phyloP scores from a whole-genome alignment of 2,329 filamentous ascomycete species.

The Ophiosphaerella korrae region DNA sequence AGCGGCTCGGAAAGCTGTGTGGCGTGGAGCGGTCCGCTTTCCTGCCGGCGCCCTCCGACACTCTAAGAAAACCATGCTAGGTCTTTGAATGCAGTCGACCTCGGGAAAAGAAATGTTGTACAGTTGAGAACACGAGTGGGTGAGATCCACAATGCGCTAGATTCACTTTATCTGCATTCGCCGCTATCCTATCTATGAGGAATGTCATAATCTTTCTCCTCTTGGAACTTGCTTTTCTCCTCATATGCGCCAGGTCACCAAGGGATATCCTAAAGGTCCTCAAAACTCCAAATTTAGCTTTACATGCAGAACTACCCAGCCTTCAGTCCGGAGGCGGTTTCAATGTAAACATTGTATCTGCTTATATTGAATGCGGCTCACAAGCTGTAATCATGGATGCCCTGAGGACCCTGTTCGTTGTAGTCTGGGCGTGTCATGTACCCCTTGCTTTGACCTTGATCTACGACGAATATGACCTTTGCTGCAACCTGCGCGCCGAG shows the following conservation, averaged over 20 bases:
- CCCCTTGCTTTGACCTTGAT: slow-evolving; percentile 69
- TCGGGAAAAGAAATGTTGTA: slow-evolving; percentile 11
- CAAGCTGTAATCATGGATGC: slow-evolving; percentile 62
- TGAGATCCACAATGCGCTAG: not conserved
- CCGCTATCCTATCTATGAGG: slow-evolving; percentile 12
- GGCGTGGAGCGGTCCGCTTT: slow-evolving; percentile 20
- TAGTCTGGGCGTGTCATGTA: slow-evolving; percentile 72
- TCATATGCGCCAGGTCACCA: not conserved
- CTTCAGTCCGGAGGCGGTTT: not conserved
- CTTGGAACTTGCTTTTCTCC: slow-evolving; percentile 1
- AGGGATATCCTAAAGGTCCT: slow-evolving; percentile 6
- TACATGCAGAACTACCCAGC: slow-evolving; percentile 7
- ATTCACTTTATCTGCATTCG: slow-evolving; percentile 8
- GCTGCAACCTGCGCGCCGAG: slow-evolving; percentile 86
- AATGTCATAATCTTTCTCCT: not conserved
- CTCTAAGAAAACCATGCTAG: not conserved
- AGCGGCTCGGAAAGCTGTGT: slow-evolving; percentile 15
- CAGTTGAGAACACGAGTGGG: not conserved
- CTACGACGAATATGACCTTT: slow-evolving; percentile 72
- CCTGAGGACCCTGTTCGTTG: slow-evolving; percentile 68
- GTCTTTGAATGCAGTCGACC: not conserved
- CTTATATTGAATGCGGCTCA: slow-evolving; percentile 10
- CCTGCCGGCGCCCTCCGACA: slow-evolving; percentile 24
- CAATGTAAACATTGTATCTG: too few species aligned
- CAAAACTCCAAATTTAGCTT: slow-evolving; percentile 15